phyloP scores from a whole-genome alignment of 1,284 basidiomycete genomes.

The Laetiporus sulphureus region DNA sequence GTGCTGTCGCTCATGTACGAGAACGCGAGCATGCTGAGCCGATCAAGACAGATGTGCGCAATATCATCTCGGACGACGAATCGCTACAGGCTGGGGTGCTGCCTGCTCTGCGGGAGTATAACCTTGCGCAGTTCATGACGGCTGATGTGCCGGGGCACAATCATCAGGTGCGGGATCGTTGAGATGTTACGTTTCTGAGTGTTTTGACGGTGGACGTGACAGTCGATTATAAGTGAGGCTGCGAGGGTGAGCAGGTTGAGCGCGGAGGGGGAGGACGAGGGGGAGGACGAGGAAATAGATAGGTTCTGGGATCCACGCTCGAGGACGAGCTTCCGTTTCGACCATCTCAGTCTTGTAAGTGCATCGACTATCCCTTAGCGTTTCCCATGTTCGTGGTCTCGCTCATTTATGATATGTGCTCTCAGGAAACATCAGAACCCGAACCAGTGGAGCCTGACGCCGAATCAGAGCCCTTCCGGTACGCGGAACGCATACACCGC shows the following conservation, averaged over 20 bases:
- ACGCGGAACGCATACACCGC: constrained; percentile 12
- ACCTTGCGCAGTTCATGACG: constrained; percentile 77
- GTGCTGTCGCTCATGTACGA: constrained; percentile 5
- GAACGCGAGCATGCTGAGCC: constrained; percentile 6
- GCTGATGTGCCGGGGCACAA: constrained; percentile 72
- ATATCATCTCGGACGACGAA: constrained; percentile 82
- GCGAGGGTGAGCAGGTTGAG: constrained; percentile 35
- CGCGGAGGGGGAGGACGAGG: constrained; percentile 17
- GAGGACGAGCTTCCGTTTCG: constrained; percentile 73
- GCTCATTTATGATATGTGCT: neutral
- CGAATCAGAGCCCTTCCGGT: constrained; percentile 75
- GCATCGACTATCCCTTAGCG: constrained; percentile 1
- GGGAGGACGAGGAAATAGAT: constrained; percentile 39
- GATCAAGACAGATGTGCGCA: constrained; percentile 68
- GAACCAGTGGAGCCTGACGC: constrained; percentile 54
- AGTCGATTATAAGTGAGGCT: constrained; percentile 75
- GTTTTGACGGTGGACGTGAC: too few relatives aligned
- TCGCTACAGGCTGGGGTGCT: constrained; percentile 71
- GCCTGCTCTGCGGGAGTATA: constrained; percentile 77
- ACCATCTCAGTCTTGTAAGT: constrained; percentile 74
- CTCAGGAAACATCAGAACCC: constrained; percentile 72
- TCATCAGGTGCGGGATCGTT: constrained; percentile 67
- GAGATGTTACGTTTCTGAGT: too few relatives aligned
- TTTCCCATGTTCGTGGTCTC: too few relatives aligned
- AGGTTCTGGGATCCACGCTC: constrained; percentile 80